phyloP scores from a whole-genome alignment of 148 eudicot genomes.

The Salicornia ramosissima region DNA sequence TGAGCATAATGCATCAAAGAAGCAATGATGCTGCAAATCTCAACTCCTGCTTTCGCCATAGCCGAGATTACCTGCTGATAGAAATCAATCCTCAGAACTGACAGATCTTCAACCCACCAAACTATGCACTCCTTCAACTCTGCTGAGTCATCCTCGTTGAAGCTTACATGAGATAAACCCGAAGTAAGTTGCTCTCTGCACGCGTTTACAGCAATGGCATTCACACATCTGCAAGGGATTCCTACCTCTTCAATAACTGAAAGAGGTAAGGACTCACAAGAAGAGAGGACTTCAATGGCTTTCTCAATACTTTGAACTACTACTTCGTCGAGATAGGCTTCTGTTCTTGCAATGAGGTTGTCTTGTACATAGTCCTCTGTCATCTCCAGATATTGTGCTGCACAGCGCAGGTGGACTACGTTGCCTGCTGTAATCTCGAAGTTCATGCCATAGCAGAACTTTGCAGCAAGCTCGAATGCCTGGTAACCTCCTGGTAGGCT shows the following conservation, averaged over 20 bases:
- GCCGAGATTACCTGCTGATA: constrained; percentile 43
- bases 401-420: constrained; percentile 55
- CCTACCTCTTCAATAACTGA: constrained; percentile 42
- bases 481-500: constrained; percentile 56
- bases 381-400: constrained; percentile 66
- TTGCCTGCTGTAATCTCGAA: constrained; percentile 57
- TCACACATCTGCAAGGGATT: constrained; percentile 39
- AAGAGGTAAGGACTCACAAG: constrained; percentile 44
- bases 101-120: constrained; percentile 78
- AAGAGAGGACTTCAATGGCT: constrained; percentile 44
- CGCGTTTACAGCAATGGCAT: constrained; percentile 46
- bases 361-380: constrained; percentile 51
- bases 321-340: constrained; percentile 48
- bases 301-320: constrained; percentile 51
- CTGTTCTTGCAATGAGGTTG: constrained; percentile 53
- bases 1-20: constrained; percentile 72
- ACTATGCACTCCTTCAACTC: constrained; percentile 41
- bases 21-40: constrained; percentile 41
- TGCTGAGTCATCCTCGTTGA: constrained; percentile 25
- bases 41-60: constrained; percentile 44
- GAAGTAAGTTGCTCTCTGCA: constrained; percentile 55
- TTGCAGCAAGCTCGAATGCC: constrained; percentile 59
- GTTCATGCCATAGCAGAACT: constrained; percentile 62
- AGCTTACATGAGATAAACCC: constrained; percentile 36
- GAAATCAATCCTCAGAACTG: constrained; percentile 42